Evolutionary conservation across 2,329 filamentous ascomycete genomes (phyloP).

Genomic region (Chaetomiaceae sp.): DNA sequence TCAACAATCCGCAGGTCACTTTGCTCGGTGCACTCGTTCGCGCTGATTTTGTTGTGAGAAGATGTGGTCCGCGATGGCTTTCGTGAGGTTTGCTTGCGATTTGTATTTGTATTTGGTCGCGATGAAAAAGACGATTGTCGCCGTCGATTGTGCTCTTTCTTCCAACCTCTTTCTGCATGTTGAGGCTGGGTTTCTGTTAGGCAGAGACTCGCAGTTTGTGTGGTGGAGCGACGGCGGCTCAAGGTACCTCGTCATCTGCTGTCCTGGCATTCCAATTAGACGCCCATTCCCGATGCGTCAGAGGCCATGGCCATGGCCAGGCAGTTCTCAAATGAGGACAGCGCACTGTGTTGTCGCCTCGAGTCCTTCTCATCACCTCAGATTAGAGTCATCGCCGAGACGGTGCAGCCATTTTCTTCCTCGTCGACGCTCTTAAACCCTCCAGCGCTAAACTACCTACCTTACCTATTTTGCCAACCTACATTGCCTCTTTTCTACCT

Average conservation of each 20-base stretch:
- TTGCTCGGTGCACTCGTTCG: too few relatives aligned
- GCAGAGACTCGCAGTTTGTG: too few relatives aligned
- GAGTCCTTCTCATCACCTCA: too few relatives aligned
- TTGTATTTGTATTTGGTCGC: too few relatives aligned
- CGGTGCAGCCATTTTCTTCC: not conserved
- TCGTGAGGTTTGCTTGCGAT: too few relatives aligned
- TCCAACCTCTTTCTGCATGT: not conserved
- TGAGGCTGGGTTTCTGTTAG: not conserved
- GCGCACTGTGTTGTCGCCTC: conserved; percentile 1
- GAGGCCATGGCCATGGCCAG: not conserved
- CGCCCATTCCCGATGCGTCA: conserved; percentile 3
- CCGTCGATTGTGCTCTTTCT: too few relatives aligned
- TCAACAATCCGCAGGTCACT: too few relatives aligned
- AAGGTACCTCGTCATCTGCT: not conserved
- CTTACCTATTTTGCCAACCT: not conserved
- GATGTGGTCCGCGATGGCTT: too few relatives aligned
- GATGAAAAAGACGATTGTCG: too few relatives aligned
- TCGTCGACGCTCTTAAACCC: not conserved
- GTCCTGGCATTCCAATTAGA: not conserved
- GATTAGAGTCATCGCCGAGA: conserved; percentile 6
- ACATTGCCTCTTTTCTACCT: too few relatives aligned
- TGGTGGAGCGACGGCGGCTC: too few relatives aligned
- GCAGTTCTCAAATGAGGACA: not conserved
- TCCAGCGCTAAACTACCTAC: not conserved
- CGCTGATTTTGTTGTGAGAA: too few relatives aligned